These are phyloP conservation scores for Diaporthe batatas DNA, from an alignment of 2,329 filamentous ascomycete genomes.

Conservation along the genomic window DNA sequence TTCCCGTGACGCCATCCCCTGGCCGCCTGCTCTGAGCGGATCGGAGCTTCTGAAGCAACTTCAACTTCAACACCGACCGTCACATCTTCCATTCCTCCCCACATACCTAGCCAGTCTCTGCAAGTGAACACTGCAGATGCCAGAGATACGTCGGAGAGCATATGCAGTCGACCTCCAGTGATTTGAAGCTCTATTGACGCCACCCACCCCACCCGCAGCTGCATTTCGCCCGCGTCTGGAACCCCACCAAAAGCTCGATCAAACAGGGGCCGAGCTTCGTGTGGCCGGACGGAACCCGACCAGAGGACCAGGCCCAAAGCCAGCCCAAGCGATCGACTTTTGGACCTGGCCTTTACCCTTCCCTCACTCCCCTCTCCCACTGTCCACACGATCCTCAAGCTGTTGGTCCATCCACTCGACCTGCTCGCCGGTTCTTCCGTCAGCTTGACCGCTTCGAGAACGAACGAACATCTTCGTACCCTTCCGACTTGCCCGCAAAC, in stretches of 20 bases:
- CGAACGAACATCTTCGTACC: neutral
- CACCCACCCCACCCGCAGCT: neutral
- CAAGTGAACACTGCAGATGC: neutral
- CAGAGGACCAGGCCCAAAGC: conserved; percentile 13
- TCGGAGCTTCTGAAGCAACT: conserved; percentile 20
- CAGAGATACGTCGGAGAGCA: neutral
- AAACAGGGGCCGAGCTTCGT: conserved; percentile 32
- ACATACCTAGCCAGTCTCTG: neutral
- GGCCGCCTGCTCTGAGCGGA: conserved; percentile 18
- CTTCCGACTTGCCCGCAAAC: neutral
- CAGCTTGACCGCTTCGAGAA: neutral
- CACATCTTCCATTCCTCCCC: neutral
- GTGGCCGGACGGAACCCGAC: conserved; percentile 5
- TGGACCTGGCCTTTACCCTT: neutral
- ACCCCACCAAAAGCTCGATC: conserved; percentile 29
- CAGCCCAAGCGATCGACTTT: conserved; percentile 17
- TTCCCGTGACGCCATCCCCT: conserved; percentile 26
- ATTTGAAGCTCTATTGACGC: neutral
- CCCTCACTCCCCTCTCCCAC: neutral
- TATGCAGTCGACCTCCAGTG: neutral
- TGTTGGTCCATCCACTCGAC: neutral
- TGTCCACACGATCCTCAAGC: neutral
- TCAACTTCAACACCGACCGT: conserved; percentile 9
- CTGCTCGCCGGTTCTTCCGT: neutral
- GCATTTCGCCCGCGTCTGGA: neutral